Base-by-base conservation (phyloP, 371 early-diverging fungal genomes). In the Mucor racemosus region DNA sequence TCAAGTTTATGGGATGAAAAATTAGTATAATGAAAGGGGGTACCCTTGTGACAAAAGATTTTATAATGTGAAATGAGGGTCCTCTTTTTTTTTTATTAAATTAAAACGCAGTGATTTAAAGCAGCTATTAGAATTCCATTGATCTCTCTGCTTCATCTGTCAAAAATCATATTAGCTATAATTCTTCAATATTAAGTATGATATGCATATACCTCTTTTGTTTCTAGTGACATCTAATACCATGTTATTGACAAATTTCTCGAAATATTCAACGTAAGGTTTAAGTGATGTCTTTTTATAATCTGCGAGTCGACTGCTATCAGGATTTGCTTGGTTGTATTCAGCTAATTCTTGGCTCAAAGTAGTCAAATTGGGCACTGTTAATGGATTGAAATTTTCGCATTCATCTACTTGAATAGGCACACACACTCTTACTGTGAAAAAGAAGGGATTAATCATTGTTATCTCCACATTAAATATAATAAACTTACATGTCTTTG, bases 371-470 rank as follows among this genome's bases (percentile, higher is more conserved):
- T 90, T 95, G 0, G 98, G 98, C 7, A 91, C 93, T 7, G 67
- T 67, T 3, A 88, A 67, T 21, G 98, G 98, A 72, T 97, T 87
- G 73, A 97, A 97, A 0, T 76, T 64, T 40, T 94, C 93, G 69
- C 94, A 94, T 10, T 72, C 73, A 39, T 85, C 85, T 1, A 89
- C 83, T 36, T 88, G 82, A 60, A 99, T 94, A 0, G 98, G 98
- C 4, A 97, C 93, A 76, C 97, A 97, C 34, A 98, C 94, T 35
- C 90, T 86, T 42, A 92, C 94, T 93, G 63, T 19, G 53, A 66
- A 13, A 39, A 15, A 58, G 13, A 48, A 19, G 19, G 9, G 6
- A n/a, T 11, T 6, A 42, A 39, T 15, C 7, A 31, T 33, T 8
- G 26, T 9, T 26, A 26, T 26, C 3, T 26, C 26, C 26, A 26